Conservation (phyloP, 2,329 filamentous ascomycete genomes). For the Fusarium napiforme region DNA sequence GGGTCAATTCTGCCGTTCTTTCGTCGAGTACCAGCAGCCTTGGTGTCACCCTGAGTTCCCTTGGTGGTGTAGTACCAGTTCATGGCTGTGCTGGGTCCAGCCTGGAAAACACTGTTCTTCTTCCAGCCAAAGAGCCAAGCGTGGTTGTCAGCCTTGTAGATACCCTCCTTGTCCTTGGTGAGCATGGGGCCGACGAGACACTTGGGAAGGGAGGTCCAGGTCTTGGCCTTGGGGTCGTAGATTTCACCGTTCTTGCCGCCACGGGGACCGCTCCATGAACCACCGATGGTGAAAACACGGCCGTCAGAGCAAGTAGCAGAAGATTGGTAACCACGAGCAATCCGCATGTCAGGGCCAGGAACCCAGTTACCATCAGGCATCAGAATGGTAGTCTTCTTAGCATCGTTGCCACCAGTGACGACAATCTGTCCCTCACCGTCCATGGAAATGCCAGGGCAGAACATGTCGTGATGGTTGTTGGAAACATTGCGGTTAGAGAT, state of each 20-base stretch:
- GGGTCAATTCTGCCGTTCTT: slow-evolving; percentile 52
- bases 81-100: slow-evolving; percentile 63
- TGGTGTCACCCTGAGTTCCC: slow-evolving; percentile 39
- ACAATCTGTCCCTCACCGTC: slow-evolving; percentile 62
- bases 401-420: slow-evolving; percentile 65
- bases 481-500: slow-evolving; percentile 40
- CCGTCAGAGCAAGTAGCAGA: slow-evolving; percentile 33
- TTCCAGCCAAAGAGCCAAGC: slow-evolving; percentile 53
- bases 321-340: slow-evolving; percentile 32
- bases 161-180: slow-evolving; percentile 54
- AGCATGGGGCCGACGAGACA: slow-evolving; percentile 59
- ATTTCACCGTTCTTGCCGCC: slow-evolving; percentile 36
- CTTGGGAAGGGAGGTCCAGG: slow-evolving; percentile 42
- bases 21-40: slow-evolving; percentile 42
- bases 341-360: slow-evolving; percentile 28
- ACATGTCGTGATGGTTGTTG: slow-evolving; percentile 65
- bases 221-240: slow-evolving; percentile 22
- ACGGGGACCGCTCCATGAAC: slow-evolving; percentile 31
- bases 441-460: slow-evolving; percentile 65
- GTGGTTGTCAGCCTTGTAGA: slow-evolving; percentile 53
- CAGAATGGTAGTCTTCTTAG: slow-evolving; percentile 61
- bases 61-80: slow-evolving; percentile 63
- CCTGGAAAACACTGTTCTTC: slow-evolving; percentile 62
- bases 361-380: slow-evolving; percentile 40
- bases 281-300: slow-evolving; percentile 36